phyloP scores from a whole-genome alignment of 2,329 filamentous ascomycete genomes.

The Pseudophaeomoniella oleicola region DNA sequence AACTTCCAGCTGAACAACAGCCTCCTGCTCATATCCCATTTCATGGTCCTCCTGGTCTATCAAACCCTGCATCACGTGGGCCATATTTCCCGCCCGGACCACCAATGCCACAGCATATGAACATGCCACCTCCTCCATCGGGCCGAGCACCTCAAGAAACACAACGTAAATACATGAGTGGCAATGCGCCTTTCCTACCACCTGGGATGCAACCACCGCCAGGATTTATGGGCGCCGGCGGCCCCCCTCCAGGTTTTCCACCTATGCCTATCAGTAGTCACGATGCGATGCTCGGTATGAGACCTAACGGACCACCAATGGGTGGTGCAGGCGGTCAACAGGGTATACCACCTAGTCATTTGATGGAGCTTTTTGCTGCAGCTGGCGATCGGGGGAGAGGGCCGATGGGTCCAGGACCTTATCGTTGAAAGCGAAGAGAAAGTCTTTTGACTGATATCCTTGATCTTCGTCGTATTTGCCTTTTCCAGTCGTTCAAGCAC shows the following conservation, averaged over 20 bases:
- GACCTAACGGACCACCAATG: conserved; percentile 14
- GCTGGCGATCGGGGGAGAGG: conserved; percentile 19
- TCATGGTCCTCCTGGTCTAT: conserved; percentile 24
- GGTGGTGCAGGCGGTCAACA: conserved; percentile 21
- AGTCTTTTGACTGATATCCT: too few relatives aligned
- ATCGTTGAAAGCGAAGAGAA: too few relatives aligned
- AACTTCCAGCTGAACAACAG: conserved; percentile 18
- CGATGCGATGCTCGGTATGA: conserved; percentile 22
- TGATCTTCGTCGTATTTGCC: too few relatives aligned
- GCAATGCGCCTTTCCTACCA: conserved; percentile 18
- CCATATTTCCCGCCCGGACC: conserved; percentile 19
- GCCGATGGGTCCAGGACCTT: conserved; percentile 6
- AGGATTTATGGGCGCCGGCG: conserved; percentile 26
- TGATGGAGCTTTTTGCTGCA: conserved; percentile 29
- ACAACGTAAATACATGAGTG: conserved; percentile 12
- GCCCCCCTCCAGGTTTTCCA: conserved; percentile 20
- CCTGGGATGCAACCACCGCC: conserved; percentile 31
- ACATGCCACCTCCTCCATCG: conserved; percentile 20
- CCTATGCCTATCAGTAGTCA: conserved; percentile 20
- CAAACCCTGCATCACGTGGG: conserved; percentile 18
- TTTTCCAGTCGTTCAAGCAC: too few relatives aligned
- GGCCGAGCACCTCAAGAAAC: conserved; percentile 14
- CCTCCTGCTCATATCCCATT: conserved; percentile 18
- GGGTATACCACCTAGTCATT: conserved; percentile 21
- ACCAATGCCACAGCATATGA: conserved; percentile 21